phyloP scores from a whole-genome alignment of 495 filamentous ascomycete genomes.

The Chaetomium tenue region DNA sequence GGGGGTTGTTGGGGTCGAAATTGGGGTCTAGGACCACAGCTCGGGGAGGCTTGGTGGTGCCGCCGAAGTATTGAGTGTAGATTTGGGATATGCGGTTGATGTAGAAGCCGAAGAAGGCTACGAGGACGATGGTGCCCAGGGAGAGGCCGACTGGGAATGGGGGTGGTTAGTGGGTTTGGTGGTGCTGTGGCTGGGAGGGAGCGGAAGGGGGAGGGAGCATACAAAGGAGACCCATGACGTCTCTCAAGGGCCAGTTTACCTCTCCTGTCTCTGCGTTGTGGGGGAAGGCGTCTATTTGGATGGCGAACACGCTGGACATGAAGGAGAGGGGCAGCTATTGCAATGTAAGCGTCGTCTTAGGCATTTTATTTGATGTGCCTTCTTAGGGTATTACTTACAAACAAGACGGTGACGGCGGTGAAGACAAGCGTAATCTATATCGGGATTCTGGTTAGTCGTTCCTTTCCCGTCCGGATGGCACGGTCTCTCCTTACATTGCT shows the following conservation, averaged over 20 bases:
- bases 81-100: slow-evolving; percentile 2
- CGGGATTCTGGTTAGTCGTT: not conserved
- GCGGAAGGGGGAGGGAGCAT: not conserved
- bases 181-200: not conserved
- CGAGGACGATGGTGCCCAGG: not conserved
- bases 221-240: slow-evolving; percentile 14
- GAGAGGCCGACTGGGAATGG: not conserved
- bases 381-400: not conserved
- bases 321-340: slow-evolving; percentile 14
- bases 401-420: slow-evolving; percentile 16
- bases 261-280: slow-evolving; percentile 8
- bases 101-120: slow-evolving; percentile 7
- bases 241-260: slow-evolving; percentile 6
- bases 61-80: not conserved
- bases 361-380: not conserved
- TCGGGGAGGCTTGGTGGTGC: not conserved
- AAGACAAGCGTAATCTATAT: slow-evolving; percentile 15
- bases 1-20: not conserved
- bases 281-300: slow-evolving; percentile 16
- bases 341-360: not conserved
- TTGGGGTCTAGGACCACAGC: no score
- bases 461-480: not conserved
- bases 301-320: slow-evolving; percentile 15
- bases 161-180: not conserved
- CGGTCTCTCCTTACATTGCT: slow-evolving; percentile 6